A percentile compares a stretch with the other conserved stretches of the same genome.
phyloP scores from a whole-genome alignment of 2,329 filamentous ascomycete species.

The Triangularia verruculosa region DNA sequence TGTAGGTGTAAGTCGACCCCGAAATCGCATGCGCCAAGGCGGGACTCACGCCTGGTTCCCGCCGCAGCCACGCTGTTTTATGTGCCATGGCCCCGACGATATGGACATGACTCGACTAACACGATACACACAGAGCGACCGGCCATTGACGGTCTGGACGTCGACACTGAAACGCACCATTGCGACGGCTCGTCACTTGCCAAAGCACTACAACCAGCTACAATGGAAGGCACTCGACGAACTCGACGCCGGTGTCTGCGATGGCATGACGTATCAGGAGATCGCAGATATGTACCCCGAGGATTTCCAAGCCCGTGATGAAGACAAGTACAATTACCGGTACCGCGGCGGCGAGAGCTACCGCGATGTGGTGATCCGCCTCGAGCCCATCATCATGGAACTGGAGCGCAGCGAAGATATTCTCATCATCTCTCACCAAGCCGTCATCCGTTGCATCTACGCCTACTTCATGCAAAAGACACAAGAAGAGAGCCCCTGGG shows the following conservation, averaged over 20 bases:
- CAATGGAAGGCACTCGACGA: constrained; percentile 99
- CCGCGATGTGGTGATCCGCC: constrained; percentile 92
- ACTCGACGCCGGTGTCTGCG: constrained; percentile 93
- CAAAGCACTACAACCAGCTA: constrained; percentile 81
- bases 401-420: constrained; percentile 95
- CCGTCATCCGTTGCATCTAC: constrained; percentile 94
- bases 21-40: constrained; percentile 23
- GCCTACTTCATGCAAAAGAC: constrained; percentile 98
- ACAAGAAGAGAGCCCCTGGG: constrained; percentile 92
- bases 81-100: constrained; percentile 1
- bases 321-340: constrained; percentile 99
- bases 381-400: constrained; percentile 99
- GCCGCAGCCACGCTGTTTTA: constrained; percentile 3
- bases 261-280: constrained; percentile 92
- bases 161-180: constrained; percentile 76
- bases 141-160: constrained; percentile 61
- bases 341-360: constrained; percentile 96
- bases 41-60: background rate
- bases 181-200: constrained; percentile 81
- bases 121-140: constrained; percentile 49
- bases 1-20: constrained; percentile 64
- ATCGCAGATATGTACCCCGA: constrained; percentile 90
- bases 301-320: constrained; percentile 91
- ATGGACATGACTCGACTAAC: constrained; percentile 15
- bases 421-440: constrained; percentile 96